Evolutionary conservation across 495 filamentous ascomycete genomes (phyloP), one percentile per base, ranked within the genome.

Genomic region (Venustampulla echinocandica): DNA sequence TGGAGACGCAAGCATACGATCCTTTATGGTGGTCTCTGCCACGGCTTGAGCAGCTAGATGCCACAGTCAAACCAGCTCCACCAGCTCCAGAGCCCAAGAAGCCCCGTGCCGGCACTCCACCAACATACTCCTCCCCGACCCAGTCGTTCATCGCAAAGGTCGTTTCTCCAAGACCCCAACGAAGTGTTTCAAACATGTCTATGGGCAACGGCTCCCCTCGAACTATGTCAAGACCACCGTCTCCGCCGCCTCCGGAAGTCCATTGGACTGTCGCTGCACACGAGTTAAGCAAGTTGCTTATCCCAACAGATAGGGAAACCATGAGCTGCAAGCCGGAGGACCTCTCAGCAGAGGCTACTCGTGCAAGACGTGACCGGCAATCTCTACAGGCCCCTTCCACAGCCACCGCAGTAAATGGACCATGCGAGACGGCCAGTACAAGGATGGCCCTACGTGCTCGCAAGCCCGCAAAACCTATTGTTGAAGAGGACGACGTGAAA

Each of bases 231-330:
- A 62, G 43, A 64, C 43, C 50, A 61, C 52, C 34, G 39, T 51
- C 50, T 34, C 77, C 81, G 2, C 80, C 84, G 19, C 73, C 83
- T 1, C 85, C 87, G 4, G 81, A 87, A 20, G 82, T 96, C 0
- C 70, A 79, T 32, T 97, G 93, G 92, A 80, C 82, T 1, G 77
- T 81, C 32, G 87, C 87, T 11, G 71, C 87, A 0, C 73, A 81
- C 55, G 90, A 95, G 57, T 61, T 96, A 13, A 85, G 78, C 55
- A 90, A 87, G 59, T 62, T 89, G 3, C 75, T 97, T 20, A 84
- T 95, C 39, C 92, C 92, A 1, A 66, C 64, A 9, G 67, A 79
- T 52, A 72, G 86, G 9, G 76, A 85, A 61, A 86, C 80, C 0
- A 69, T 62, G 19, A 94, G 87, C 63, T 87, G 71, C 57, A 80